phyloP scores from a whole-genome alignment of 2,329 filamentous ascomycete genomes.

The Capronia coronata region DNA sequence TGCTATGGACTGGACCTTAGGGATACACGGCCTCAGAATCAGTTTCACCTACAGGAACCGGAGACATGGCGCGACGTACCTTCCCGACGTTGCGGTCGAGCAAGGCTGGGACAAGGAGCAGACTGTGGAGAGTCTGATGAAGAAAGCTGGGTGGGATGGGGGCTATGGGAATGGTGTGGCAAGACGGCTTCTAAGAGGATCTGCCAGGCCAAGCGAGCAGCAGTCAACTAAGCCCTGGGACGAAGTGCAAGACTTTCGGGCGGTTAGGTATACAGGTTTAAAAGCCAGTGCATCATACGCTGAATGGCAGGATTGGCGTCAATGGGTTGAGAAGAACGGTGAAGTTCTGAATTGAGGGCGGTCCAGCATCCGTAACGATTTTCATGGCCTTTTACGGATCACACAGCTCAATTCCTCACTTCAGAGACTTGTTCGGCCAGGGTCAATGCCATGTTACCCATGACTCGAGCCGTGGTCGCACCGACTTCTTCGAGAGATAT shows the following conservation, averaged over 20 bases:
- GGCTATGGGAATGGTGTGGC: slow-evolving; percentile 34
- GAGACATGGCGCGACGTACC: slow-evolving; percentile 77
- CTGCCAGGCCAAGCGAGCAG: slow-evolving; percentile 31
- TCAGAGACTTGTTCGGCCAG: too few relatives aligned
- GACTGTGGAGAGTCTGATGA: slow-evolving; percentile 79
- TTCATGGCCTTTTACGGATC: not conserved
- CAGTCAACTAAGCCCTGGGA: slow-evolving; percentile 51
- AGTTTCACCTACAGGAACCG: slow-evolving; percentile 61
- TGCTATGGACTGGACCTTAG: slow-evolving; percentile 77
- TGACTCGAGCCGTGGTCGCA: too few relatives aligned
- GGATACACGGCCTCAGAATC: slow-evolving; percentile 79
- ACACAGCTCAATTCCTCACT: too few relatives aligned
- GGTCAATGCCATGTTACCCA: too few relatives aligned
- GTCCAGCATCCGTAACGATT: too few relatives aligned
- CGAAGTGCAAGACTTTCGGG: slow-evolving; percentile 64
- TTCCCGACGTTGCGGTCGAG: slow-evolving; percentile 84
- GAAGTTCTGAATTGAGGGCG: slow-evolving; percentile 7
- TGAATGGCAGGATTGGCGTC: slow-evolving; percentile 73
- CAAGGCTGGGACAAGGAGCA: slow-evolving; percentile 95
- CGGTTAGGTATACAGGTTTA: slow-evolving; percentile 80
- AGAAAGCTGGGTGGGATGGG: slow-evolving; percentile 88
- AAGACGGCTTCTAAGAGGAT: slow-evolving; percentile 36
- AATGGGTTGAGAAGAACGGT: slow-evolving; percentile 54
- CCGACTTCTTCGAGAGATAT: too few relatives aligned
- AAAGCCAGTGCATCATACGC: slow-evolving; percentile 64